These are phyloP conservation scores for Pythium sukuiense DNA, from an alignment of 352 stramenopile genomes.

Conservation along the genomic window DNA sequence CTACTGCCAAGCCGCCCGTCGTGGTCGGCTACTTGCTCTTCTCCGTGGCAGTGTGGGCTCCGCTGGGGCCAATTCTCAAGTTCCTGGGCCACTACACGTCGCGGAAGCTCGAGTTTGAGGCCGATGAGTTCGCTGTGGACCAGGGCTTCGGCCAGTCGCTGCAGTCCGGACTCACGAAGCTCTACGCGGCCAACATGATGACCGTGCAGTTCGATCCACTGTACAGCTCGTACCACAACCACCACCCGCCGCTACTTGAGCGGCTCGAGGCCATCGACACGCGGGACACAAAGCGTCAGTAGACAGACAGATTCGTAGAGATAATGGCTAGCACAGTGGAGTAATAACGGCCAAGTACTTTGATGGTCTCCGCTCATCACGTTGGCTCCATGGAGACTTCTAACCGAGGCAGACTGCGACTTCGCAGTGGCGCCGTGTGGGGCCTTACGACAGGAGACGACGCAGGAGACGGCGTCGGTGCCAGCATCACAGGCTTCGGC, in stretches of 20 bases:
- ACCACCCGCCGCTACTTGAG: constrained; percentile 95
- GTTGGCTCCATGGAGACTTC: constrained; percentile 20
- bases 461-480: constrained; percentile 6
- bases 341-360: too few species aligned
- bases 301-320: not conserved
- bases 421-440: constrained; percentile 49
- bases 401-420: constrained; percentile 51
- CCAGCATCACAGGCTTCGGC: constrained; percentile 31
- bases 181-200: constrained; percentile 95
- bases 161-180: constrained; percentile 94
- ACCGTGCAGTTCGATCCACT: constrained; percentile 93
- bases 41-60: constrained; percentile 76
- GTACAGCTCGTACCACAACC: constrained; percentile 97
- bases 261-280: constrained; percentile 88
- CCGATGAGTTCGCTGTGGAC: constrained; percentile 93
- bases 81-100: constrained; percentile 66
- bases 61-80: constrained; percentile 62
- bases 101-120: constrained; percentile 76
- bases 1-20: constrained; percentile 36
- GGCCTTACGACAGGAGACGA: constrained; percentile 28
- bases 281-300: not conserved
- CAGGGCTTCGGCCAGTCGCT: constrained; percentile 90
- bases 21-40: constrained; percentile 84
- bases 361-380: not conserved
- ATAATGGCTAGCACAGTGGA: too few species aligned